Evolutionary conservation across 345 rosid genomes (phyloP), one percentile per base, ranked within the genome.

Genomic region (Aurinia saxatilis): DNA sequence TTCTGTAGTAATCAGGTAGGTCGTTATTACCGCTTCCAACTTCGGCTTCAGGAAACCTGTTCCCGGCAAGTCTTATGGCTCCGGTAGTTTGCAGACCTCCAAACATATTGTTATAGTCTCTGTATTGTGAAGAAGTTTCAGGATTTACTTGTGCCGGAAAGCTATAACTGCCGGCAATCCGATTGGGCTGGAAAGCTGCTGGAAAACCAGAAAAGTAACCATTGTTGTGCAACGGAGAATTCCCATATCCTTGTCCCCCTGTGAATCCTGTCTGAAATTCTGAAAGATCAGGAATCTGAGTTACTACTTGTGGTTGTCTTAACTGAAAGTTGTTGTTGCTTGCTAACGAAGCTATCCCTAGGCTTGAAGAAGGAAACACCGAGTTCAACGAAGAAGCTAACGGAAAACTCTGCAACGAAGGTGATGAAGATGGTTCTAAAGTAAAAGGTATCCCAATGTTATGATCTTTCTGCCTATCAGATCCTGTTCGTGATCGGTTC

Each of bases 141-240:
- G 21, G 40, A 57, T 34, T 49, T 49, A 49, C 12, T 57, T 64
- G 71, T 57, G 29, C 36, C 15, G 40, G 57, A 36, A 61, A 37
- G 37, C 44, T 68, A 7, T 50, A 60, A 52, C 67, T 17, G 17
- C 35, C 42, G 14, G 56, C 8, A 0, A 63, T 40, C 37, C 48
- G 16, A 63, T 56, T 48, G 53, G 69, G 47, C 34, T 42, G 71
- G 21, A 46, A 65, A 57, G 61, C 60, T 50, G 55, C 38, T 14
- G 61, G 50, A 65, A 57, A 65, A 51, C 59, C 47, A 48, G 70
- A 63, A 2, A 71, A 49, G 75, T 71, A 50, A 19, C 49, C 40
- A 11, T 50, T 65, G 50, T 58, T 51, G 36, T 44, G 13, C 41
- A 33, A 57, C 60, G 57, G 5, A 35, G 54, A 5, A 58, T 42